These are phyloP conservation scores for Microdochium bolleyi DNA, from an alignment of 2,329 filamentous ascomycete genomes.

Conservation along the genomic window DNA sequence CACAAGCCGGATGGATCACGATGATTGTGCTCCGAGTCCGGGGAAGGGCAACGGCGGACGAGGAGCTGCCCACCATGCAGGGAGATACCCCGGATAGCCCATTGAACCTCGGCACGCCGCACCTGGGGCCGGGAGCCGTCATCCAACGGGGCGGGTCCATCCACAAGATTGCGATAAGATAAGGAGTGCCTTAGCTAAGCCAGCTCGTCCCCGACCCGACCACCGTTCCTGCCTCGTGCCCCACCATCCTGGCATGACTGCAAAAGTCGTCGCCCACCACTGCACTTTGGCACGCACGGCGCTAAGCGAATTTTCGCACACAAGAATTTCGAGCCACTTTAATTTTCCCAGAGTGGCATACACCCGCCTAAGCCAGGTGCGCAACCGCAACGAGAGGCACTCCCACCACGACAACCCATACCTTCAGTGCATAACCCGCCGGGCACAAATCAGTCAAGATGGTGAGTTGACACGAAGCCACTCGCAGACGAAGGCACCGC, in stretches of 20 bases:
- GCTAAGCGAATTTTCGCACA: constrained; percentile 28
- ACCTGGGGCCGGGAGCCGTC: not conserved
- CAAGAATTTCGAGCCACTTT: constrained; percentile 20
- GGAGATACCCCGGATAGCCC: not conserved
- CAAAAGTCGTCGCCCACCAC: constrained; percentile 1
- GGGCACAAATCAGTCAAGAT: constrained; percentile 42
- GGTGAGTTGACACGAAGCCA: constrained; percentile 46
- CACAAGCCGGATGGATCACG: too few species aligned
- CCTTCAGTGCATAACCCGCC: constrained; percentile 1
- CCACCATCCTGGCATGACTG: constrained; percentile 15
- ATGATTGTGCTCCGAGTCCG: too few species aligned
- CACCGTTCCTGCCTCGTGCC: constrained; percentile 18
- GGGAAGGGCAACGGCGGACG: not conserved
- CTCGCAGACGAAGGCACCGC: not conserved
- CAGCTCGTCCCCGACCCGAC: constrained; percentile 18
- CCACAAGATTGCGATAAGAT: not conserved
- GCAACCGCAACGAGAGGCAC: not conserved
- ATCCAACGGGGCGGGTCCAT: not conserved
- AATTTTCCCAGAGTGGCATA: constrained; percentile 11
- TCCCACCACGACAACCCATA: constrained; percentile 1
- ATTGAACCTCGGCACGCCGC: not conserved
- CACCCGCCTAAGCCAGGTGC: not conserved
- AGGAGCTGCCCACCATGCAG: not conserved
- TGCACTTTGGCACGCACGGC: constrained; percentile 3
- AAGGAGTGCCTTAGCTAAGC: not conserved